phyloP scores from a whole-genome alignment of 2,329 filamentous ascomycete species.

The Alternaria triticimaculans region DNA sequence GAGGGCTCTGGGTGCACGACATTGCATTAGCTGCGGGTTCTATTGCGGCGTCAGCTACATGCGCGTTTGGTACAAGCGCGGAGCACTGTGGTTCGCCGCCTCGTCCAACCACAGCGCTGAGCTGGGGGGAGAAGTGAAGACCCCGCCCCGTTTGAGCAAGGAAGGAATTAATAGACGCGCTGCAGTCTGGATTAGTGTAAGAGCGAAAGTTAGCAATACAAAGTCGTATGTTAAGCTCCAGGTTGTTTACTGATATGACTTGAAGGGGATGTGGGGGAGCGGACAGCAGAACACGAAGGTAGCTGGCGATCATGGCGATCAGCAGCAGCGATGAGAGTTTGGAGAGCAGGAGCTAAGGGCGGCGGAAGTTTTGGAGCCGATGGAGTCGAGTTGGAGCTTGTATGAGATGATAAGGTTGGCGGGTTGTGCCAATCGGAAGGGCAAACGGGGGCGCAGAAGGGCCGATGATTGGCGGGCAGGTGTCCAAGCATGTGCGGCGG shows the following conservation, averaged over 20 bases:
- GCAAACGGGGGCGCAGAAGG: background rate
- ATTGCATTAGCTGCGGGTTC: background rate
- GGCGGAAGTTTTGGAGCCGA: background rate
- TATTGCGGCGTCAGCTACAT: background rate
- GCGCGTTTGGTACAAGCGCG: background rate
- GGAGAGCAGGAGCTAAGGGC: background rate
- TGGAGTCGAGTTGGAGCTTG: background rate
- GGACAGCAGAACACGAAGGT: background rate
- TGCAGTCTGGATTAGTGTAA: background rate
- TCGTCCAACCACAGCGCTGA: background rate
- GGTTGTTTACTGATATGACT: background rate
- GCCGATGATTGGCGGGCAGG: background rate
- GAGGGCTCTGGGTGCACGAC: background rate
- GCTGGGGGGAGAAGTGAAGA: background rate
- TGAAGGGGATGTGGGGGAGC: background rate
- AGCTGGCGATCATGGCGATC: slow-evolving; percentile 3
- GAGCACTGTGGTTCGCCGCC: background rate
- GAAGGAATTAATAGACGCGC: background rate
- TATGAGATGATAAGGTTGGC: background rate
- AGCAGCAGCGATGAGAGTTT: background rate
- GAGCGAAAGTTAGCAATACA: background rate
- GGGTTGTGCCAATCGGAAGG: background rate
- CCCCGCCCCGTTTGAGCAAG: background rate
- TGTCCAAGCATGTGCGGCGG: background rate
- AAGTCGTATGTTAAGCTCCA: background rate